phyloP scores from a whole-genome alignment of 306 rosid genomes.

The Inga laurina region DNA sequence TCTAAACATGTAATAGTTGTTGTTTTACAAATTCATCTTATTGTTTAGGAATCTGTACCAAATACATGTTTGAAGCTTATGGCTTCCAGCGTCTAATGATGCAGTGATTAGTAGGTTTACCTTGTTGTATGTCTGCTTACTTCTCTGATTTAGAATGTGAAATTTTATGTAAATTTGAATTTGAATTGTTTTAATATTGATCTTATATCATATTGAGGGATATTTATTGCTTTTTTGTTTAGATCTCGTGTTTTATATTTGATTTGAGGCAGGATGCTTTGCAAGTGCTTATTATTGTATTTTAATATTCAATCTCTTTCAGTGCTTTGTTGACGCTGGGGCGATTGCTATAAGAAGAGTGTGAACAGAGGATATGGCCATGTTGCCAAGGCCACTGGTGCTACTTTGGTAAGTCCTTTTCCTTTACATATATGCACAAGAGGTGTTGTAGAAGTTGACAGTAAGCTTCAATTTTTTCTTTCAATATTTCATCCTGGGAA shows the following conservation, averaged over 20 bases:
- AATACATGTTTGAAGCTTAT: neutral
- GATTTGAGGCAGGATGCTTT: neutral
- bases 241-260: slow-evolving; percentile 5
- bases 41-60: neutral
- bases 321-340: slow-evolving; percentile 98
- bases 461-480: slow-evolving; percentile 1
- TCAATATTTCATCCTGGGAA: neutral
- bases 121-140: neutral
- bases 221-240: neutral
- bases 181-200: neutral
- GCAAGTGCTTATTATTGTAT: neutral
- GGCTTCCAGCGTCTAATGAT: neutral
- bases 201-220: neutral
- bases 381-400: slow-evolving; percentile 99
- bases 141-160: neutral
- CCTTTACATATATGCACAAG: slow-evolving; percentile 11
- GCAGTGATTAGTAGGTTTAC: neutral
- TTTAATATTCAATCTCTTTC: slow-evolving; percentile 36
- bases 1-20: neutral
- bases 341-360: slow-evolving; percentile 97
- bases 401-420: slow-evolving; percentile 69
- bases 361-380: slow-evolving; percentile 94
- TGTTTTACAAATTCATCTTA: neutral
- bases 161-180: neutral
- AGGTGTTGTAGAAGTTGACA: slow-evolving; percentile 6